Base-by-base conservation (phyloP, 352 stramenopile species). In the Phytophthora chlamydospora region DNA sequence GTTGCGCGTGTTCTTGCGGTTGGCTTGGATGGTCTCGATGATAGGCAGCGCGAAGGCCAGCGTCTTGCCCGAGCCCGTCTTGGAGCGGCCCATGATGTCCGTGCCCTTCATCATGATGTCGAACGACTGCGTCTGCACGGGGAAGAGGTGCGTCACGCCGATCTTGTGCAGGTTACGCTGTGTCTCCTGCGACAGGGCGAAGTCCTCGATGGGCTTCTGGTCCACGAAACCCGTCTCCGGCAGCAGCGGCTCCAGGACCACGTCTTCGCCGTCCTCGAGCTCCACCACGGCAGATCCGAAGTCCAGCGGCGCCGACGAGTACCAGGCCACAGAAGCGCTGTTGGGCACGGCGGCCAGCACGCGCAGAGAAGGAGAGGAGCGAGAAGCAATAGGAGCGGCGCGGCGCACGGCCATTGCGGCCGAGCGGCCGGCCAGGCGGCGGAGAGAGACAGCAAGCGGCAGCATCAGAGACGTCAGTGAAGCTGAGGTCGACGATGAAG, bases 71-170 rank as follows among this genome's bases (percentile, higher is more conserved):
- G 82, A 91, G 19, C 86, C 86, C 2, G 86, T 95, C 58, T 89
- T 91, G 40, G 84, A 89, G 62, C 88, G 85, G 32, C 88, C 88
- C 46, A 94, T 80, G 63, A 96, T 90, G 66, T 96, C 87, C 0
- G 84, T 42, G 44, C 81, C 81, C 29, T 80, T 68, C 79, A 93
- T 93, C 79, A 93, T 91, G 21, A 88, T 69, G 12, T 83, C 64
- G 53, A 92, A 95, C 58, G 87, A 95, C 61, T 92, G 79, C 35
- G 82, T 82, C 68, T 94, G 85, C 34, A 94, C 85, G 0, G 85
- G 85, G 67, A 94, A 94, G 21, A 94, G 66, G 68, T 94, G 81
- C 68, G 85, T 91, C 60, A 94, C 88, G 45, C 85, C 85, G 1
- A 40, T 80, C 17, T 57, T 59, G 33, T 75, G 71, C 50, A 94